Percentiles rank a stretch among this genome's conserved stretches.
Evolutionary conservation across 805 yeast genomes (phyloP).

Genomic region (Jamesozyma spencerorum): DNA sequence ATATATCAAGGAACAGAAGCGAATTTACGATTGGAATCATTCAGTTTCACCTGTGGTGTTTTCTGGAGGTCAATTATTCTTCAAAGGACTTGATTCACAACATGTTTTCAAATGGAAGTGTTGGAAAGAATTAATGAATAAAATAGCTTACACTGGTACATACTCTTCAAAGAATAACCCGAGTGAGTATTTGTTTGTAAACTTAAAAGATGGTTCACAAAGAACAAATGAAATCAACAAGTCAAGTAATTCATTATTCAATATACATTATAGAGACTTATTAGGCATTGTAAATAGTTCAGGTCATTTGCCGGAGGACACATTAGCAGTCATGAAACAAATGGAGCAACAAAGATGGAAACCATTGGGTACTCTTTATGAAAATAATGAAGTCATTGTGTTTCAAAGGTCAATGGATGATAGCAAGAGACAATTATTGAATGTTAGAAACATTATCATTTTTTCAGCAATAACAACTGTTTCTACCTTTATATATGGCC

Average conservation of each 20-base stretch:
- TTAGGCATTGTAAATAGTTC: constrained; percentile 22
- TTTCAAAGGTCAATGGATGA: constrained; percentile 11
- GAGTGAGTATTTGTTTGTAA: constrained; percentile 7
- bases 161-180: neutral
- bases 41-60: constrained; percentile 5
- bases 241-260: constrained; percentile 9
- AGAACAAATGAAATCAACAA: constrained; percentile 6
- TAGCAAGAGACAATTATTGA: neutral
- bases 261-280: constrained; percentile 19
- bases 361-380: constrained; percentile 18
- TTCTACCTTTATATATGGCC: neutral
- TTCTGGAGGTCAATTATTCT: constrained; percentile 17
- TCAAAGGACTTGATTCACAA: constrained; percentile 1
- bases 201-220: constrained; percentile 9
- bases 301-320: constrained; percentile 19
- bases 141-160: no score
- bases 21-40: constrained; percentile 20
- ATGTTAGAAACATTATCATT: neutral
- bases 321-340: constrained; percentile 13
- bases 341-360: constrained; percentile 22
- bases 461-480: neutral
- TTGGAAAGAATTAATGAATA: neutral
- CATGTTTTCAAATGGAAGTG: neutral
- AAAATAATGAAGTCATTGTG: constrained; percentile 14
- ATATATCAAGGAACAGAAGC: constrained; percentile 14